A percentile compares a stretch with the other conserved stretches of the same genome.
Conservation (phyloP, 495 filamentous ascomycete species). For the Penicillium lagena region DNA sequence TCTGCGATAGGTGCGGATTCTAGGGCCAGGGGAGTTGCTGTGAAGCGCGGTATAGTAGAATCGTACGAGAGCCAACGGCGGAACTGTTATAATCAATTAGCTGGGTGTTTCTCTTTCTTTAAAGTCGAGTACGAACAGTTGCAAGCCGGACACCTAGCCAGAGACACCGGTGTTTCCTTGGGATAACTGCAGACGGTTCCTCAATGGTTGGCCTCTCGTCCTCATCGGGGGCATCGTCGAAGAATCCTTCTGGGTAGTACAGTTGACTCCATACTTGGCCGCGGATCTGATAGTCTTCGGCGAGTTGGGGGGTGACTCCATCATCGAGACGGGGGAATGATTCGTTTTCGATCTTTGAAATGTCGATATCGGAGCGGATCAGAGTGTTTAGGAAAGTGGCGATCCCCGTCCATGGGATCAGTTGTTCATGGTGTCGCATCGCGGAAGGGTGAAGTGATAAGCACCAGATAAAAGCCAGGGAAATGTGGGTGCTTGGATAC, state of each 20-base stretch:
- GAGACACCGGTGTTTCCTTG: constrained; percentile 65
- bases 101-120: background rate
- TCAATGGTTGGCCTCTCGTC: constrained; percentile 75
- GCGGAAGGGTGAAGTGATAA: constrained; percentile 45
- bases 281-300: constrained; percentile 77
- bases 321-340: constrained; percentile 49
- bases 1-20: constrained; percentile 18
- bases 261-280: constrained; percentile 65
- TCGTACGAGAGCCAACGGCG: constrained; percentile 37
- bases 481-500: constrained; percentile 61
- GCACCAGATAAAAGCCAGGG: constrained; percentile 63
- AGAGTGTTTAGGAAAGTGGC: constrained; percentile 63
- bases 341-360: constrained; percentile 41
- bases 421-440: constrained; percentile 43
- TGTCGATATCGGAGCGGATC: constrained; percentile 29
- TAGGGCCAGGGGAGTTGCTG: constrained; percentile 21
- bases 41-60: constrained; percentile 14
- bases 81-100: constrained; percentile 17
- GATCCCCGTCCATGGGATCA: constrained; percentile 63
- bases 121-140: constrained; percentile 25
- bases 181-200: constrained; percentile 53
- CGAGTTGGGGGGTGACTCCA: constrained; percentile 52
- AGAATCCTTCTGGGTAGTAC: constrained; percentile 68
- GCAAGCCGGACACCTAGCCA: constrained; percentile 63
- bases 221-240: constrained; percentile 59